Conservation (phyloP, 2,329 filamentous ascomycete genomes). For the Hirsutella thompsonii region DNA sequence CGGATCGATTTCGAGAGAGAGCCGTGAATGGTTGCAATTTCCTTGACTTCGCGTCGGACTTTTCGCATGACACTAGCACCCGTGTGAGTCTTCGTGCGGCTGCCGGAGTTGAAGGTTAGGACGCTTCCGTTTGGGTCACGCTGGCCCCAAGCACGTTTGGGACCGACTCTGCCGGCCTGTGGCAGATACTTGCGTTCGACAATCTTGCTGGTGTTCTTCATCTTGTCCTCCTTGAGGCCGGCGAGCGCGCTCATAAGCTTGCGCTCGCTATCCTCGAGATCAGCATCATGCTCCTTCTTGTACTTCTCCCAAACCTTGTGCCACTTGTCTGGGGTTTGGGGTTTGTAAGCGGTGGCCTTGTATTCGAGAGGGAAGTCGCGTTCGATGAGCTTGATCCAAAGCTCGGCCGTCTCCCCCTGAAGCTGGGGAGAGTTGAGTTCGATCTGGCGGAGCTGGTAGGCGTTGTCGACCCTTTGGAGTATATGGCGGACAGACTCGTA, state of each 20-base stretch:
- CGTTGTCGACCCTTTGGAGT: slow-evolving; percentile 57
- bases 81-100: slow-evolving; percentile 36
- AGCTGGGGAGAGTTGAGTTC: slow-evolving; percentile 71
- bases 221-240: slow-evolving; percentile 43
- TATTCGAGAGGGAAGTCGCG: slow-evolving; percentile 58
- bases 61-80: slow-evolving; percentile 42
- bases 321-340: slow-evolving; percentile 59
- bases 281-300: slow-evolving; percentile 41
- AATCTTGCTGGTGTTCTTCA: slow-evolving; percentile 43
- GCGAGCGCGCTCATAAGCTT: slow-evolving; percentile 43
- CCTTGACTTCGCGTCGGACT: slow-evolving; percentile 41
- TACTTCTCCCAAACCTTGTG: slow-evolving; percentile 65
- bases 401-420: slow-evolving; percentile 50
- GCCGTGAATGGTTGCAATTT: slow-evolving; percentile 35
- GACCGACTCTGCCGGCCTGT: slow-evolving; percentile 21
- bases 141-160: slow-evolving; percentile 13
- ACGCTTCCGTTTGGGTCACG: slow-evolving; percentile 17
- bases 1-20: slow-evolving; percentile 23
- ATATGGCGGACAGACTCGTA: slow-evolving; percentile 52
- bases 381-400: slow-evolving; percentile 71
- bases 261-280: slow-evolving; percentile 46
- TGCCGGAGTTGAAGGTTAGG: slow-evolving; percentile 32
- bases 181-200: slow-evolving; percentile 37
- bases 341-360: slow-evolving; percentile 48
- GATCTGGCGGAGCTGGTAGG: slow-evolving; percentile 60